phyloP scores from a whole-genome alignment of 345 rosid species.

The Populus deltoides region DNA sequence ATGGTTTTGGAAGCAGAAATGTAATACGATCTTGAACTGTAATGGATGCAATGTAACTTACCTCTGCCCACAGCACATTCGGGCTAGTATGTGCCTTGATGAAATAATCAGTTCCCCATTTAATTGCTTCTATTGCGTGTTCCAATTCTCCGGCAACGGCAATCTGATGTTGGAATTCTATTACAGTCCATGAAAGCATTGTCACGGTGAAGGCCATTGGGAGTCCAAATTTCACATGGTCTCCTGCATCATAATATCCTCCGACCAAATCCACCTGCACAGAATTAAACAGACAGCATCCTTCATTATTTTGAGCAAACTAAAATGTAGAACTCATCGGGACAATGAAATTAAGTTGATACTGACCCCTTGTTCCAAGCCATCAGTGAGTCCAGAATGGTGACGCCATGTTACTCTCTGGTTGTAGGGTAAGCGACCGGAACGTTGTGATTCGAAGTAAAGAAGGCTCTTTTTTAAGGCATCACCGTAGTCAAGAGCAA shows the following conservation, averaged over 20 bases:
- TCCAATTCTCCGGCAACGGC: constrained; percentile 21
- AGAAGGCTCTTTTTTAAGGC: constrained; percentile 32
- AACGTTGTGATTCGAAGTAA: constrained; percentile 36
- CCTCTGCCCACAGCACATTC: constrained; percentile 31
- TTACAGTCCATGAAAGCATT: constrained; percentile 33
- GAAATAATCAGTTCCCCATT: constrained; percentile 37
- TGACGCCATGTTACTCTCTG: constrained; percentile 35
- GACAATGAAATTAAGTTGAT: background rate
- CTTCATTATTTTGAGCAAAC: background rate
- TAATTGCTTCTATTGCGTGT: constrained; percentile 31
- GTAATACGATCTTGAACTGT: background rate
- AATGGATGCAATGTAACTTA: background rate
- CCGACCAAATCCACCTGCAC: constrained; percentile 32
- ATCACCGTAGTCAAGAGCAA: constrained; percentile 22
- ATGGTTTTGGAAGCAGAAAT: background rate
- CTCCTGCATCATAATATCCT: constrained; percentile 37
- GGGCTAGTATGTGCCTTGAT: constrained; percentile 34
- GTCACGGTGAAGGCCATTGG: constrained; percentile 34
- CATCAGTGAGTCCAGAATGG: constrained; percentile 35
- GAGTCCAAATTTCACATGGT: constrained; percentile 33
- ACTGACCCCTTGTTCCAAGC: constrained; percentile 32
- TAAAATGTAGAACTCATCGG: background rate
- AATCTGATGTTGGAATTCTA: constrained; percentile 25
- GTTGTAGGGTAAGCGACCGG: constrained; percentile 32
- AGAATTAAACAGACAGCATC: background rate